Evolutionary conservation across 2,329 filamentous ascomycete genomes (phyloP), one percentile per base, ranked within the genome.

Genomic region (Monilinia fructicola): DNA sequence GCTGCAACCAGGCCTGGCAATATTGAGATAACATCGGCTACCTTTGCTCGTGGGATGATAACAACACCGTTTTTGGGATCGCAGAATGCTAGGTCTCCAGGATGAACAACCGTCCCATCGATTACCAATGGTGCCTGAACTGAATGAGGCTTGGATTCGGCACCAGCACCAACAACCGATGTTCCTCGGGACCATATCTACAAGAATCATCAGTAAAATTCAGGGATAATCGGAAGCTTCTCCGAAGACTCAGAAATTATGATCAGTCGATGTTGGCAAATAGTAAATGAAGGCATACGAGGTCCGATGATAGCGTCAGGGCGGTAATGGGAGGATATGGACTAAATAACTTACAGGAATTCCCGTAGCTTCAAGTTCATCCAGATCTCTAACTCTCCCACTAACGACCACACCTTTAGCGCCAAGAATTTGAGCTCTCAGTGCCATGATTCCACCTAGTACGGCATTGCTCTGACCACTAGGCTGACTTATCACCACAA

Each of bases 401-500:
- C 86, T 83, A 10, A 91, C 87, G n/a, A 92, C 78, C 14, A 89
- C 82, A 3, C 83, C 89, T 70, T 81, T 80, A 23, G 84, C 85
- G 18, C 85, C 84, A 14, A 88, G 80, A 18, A 83, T 76, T 72
- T 87, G 86, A 83, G 92, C 90, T 26, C 90, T 81, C 40, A 84
- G 79, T 6, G 88, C 90, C 84, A 92, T 90, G 70, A 93, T 91
- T 23, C 90, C 90, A n/a, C 90, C 90, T 7, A 91, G 83, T 10
- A 91, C 83, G 7, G 90, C 90, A 77, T 90, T 91, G 62, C 82
- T 82, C 75, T 92, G 89, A 0, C 81, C 82, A 0, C 79, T 73
- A 0, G 89, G 88, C 73, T 92, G 89, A 68, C 85, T 84, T 67
- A 92, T 82, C 4, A 93, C 79, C 4, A 88, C 85, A 64, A 92